phyloP scores from a whole-genome alignment of 106 monocot species.

The Cymbidium sinense region DNA sequence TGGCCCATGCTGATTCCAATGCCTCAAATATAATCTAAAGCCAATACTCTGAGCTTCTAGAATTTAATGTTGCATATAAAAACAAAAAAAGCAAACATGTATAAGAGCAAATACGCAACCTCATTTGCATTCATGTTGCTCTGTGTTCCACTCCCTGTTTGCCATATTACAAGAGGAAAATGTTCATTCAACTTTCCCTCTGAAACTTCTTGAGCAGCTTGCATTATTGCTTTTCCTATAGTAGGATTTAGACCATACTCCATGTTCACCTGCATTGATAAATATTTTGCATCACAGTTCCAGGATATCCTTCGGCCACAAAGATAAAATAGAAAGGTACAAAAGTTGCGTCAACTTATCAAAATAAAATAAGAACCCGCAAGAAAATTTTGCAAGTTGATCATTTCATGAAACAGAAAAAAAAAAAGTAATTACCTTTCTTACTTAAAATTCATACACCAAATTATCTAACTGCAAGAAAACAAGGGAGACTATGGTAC shows the following conservation, averaged over 20 bases:
- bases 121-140: constrained; percentile 99
- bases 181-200: constrained; percentile 93
- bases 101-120: constrained; percentile 26
- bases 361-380: background rate
- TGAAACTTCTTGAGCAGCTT: constrained; percentile 92
- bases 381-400: background rate
- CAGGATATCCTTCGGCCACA: background rate
- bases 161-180: constrained; percentile 99
- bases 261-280: constrained; percentile 75
- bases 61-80: background rate
- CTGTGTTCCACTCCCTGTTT: constrained; percentile 98
- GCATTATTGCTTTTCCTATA: constrained; percentile 93
- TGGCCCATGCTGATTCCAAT: background rate
- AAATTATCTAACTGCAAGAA: background rate
- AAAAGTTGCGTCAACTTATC: background rate
- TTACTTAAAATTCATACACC: background rate
- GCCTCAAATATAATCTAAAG: background rate
- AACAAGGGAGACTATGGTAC: background rate
- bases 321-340: background rate
- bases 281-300: background rate
- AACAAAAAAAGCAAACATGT: background rate
- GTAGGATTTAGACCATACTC: constrained; percentile 86
- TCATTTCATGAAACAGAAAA: background rate
- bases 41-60: background rate
- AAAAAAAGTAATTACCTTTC: background rate